These are phyloP conservation scores for Leccinum fibrillosum DNA, from an alignment of 768 basidiomycete species.

Conservation along the genomic window DNA sequence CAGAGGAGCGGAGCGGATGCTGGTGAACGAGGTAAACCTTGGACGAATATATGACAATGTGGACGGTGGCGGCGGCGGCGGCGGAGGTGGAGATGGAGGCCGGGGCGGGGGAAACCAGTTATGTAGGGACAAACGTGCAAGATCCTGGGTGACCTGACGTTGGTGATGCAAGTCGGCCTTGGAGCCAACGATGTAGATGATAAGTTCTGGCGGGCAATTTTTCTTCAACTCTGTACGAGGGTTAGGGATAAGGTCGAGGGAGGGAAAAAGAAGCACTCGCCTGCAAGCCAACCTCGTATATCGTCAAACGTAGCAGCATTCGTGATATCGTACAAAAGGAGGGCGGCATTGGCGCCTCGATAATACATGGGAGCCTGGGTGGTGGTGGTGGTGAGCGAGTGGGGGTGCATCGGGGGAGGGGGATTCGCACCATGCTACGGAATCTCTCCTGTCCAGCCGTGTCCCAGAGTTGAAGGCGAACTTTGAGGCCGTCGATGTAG, in stretches of 20 bases:
- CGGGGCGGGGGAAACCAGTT: constrained; percentile 85
- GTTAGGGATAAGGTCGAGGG: background rate
- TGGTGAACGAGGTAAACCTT: constrained; percentile 39
- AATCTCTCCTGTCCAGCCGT: constrained; percentile 94
- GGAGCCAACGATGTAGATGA: constrained; percentile 94
- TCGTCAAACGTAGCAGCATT: constrained; percentile 86
- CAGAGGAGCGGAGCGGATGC: constrained; percentile 59
- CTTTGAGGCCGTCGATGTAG: constrained; percentile 77
- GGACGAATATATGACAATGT: constrained; percentile 36
- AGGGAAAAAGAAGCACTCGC: constrained; percentile 37
- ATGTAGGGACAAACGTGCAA: constrained; percentile 78
- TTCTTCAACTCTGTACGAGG: constrained; percentile 72
- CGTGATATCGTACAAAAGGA: constrained; percentile 94
- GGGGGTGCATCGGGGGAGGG: background rate
- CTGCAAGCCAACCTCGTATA: constrained; percentile 88
- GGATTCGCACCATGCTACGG: constrained; percentile 71
- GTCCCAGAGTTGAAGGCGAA: constrained; percentile 88
- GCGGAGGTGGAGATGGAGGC: constrained; percentile 63
- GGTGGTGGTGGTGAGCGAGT: constrained; percentile 12
- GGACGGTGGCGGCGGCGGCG: constrained; percentile 48
- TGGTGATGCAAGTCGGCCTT: constrained; percentile 78
- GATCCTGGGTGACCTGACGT: constrained; percentile 76
- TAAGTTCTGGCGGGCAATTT: constrained; percentile 82
- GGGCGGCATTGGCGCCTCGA: constrained; percentile 91
- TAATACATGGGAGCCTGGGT: constrained; percentile 92